These are phyloP conservation scores for Plasmodium knowlesi DNA, from an alignment of 169 alveolate species.

Conservation along the genomic window DNA sequence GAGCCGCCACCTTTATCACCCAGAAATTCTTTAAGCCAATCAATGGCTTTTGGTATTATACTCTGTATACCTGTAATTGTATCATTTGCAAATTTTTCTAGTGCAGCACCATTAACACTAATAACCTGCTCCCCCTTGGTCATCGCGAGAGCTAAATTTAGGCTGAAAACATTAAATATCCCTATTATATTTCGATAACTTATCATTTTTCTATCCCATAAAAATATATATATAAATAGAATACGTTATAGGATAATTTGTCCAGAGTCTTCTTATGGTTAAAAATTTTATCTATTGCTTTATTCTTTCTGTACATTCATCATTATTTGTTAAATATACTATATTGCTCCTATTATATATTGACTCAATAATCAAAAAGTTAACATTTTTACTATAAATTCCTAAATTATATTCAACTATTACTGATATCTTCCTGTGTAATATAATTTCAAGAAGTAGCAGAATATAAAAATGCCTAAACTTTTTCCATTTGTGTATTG, in stretches of 20 bases:
- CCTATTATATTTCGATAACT: not conserved
- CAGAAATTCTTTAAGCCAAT: not conserved
- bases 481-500: not conserved
- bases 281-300: not conserved
- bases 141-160: not conserved
- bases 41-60: not conserved
- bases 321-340: not conserved
- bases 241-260: not conserved
- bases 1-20: not conserved
- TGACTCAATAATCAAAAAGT: not conserved
- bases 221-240: not conserved
- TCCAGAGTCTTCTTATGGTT: not conserved
- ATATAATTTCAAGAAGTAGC: not conserved
- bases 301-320: not conserved
- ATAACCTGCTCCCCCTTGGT: not conserved
- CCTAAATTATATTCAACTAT: not conserved
- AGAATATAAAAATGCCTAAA: not conserved
- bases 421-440: not conserved
- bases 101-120: not conserved
- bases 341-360: not conserved
- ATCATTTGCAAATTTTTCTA: not conserved
- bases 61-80: not conserved
- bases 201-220: not conserved
- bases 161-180: not conserved
- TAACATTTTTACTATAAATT: not conserved